Percentiles rank a stretch among this genome's conserved stretches.
Conservation (phyloP, 371 early-diverging fungal species). For the Mortierella sp. region DNA sequence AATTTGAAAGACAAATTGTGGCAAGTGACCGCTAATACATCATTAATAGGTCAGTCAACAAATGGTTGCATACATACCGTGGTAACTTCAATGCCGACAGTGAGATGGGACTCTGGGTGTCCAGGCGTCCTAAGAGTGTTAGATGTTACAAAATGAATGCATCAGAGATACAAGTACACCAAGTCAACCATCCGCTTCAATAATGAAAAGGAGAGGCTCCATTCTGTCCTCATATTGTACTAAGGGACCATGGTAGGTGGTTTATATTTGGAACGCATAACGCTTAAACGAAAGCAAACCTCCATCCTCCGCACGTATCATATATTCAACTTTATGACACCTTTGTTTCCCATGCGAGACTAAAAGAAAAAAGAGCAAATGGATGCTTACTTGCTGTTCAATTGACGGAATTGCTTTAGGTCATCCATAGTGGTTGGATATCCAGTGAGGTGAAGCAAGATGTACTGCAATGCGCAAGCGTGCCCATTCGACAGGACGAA, state of each 20-base stretch:
- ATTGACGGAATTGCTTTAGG: conserved; percentile 94
- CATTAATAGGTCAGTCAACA: not conserved
- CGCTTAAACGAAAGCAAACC: not conserved
- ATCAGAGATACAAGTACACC: no score
- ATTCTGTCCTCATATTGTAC: no score
- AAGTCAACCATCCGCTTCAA: no score
- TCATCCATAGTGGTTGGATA: conserved; percentile 94
- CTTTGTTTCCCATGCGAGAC: not conserved
- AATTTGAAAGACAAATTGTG: not conserved
- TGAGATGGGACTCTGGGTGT: conserved; percentile 92
- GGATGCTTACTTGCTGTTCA: conserved; percentile 79
- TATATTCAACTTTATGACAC: not conserved
- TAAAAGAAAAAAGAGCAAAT: not conserved
- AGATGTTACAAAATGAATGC: not conserved
- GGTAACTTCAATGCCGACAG: conserved; percentile 96
- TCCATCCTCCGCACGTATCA: not conserved
- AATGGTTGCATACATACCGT: conserved; percentile 62
- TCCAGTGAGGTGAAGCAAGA: conserved; percentile 91
- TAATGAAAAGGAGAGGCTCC: no score
- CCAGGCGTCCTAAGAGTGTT: conserved; percentile 85
- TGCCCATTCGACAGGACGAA: conserved; percentile 99
- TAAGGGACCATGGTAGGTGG: no score
- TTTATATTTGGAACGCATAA: no score
- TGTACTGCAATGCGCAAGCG: conserved; percentile 96
- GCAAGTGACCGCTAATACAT: not conserved